These are phyloP conservation scores for Kwoniella shivajii DNA, from an alignment of 1,284 basidiomycete species.

Conservation along the genomic window DNA sequence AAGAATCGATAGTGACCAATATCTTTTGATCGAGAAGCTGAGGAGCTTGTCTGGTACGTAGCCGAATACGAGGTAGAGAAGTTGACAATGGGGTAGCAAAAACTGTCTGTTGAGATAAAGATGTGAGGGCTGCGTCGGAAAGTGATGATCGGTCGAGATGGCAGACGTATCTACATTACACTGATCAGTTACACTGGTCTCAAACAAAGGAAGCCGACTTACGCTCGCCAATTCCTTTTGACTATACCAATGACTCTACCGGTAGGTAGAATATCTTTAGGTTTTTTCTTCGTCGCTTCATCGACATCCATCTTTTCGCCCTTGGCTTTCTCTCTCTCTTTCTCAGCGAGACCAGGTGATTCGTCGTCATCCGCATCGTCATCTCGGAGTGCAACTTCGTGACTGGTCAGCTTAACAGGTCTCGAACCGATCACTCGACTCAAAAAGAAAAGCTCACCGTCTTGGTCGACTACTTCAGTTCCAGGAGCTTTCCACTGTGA, in stretches of 20 bases:
- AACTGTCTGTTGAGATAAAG: slow-evolving; percentile 85
- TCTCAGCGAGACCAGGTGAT: slow-evolving; percentile 55
- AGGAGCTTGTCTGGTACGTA: slow-evolving; percentile 92
- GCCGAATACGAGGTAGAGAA: slow-evolving; percentile 86
- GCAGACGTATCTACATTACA: slow-evolving; percentile 74
- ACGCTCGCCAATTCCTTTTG: slow-evolving; percentile 94
- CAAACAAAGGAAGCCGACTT: slow-evolving; percentile 45
- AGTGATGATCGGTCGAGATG: slow-evolving; percentile 90
- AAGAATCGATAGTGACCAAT: slow-evolving; percentile 89
- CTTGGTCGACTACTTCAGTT: slow-evolving; percentile 92
- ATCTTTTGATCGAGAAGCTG: slow-evolving; percentile 90
- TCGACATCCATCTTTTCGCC: slow-evolving; percentile 46
- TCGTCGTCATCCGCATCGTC: slow-evolving; percentile 79
- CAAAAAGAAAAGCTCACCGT: slow-evolving; percentile 59
- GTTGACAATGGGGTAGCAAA: slow-evolving; percentile 94
- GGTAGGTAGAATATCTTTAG: slow-evolving; percentile 69
- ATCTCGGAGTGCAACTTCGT: slow-evolving; percentile 74
- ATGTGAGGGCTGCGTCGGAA: slow-evolving; percentile 73
- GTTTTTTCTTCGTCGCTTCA: slow-evolving; percentile 52
- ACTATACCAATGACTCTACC: slow-evolving; percentile 89
- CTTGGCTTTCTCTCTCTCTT: slow-evolving; percentile 45
- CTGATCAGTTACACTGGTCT: not conserved
- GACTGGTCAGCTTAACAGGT: not conserved
- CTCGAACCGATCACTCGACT: not conserved
- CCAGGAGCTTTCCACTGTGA: slow-evolving; percentile 90